Evolutionary conservation across 2,329 filamentous ascomycete species (phyloP).

Genomic region (Cryphonectria japonica): DNA sequence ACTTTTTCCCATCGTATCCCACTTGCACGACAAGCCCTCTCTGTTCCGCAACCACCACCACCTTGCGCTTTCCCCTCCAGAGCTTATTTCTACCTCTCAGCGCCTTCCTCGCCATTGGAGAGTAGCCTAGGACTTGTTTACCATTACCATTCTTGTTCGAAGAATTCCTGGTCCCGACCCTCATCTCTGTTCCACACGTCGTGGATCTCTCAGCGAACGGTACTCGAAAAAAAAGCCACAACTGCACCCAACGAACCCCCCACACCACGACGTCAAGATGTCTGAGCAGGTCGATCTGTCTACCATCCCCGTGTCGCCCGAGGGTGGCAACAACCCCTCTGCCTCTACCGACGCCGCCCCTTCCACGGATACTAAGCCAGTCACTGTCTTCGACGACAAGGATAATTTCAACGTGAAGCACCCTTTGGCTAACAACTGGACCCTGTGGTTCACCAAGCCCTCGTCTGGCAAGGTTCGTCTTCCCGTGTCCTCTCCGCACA

Average conservation of each 20-base stretch:
- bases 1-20: constrained; percentile 25
- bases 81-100: not conserved
- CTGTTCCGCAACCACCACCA: constrained; percentile 15
- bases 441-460: constrained; percentile 99
- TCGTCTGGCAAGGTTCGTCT: constrained; percentile 85
- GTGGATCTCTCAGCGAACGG: not conserved
- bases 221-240: not conserved
- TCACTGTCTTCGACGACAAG: constrained; percentile 97
- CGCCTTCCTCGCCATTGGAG: not conserved
- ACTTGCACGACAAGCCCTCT: constrained; percentile 20
- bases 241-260: constrained; percentile 10
- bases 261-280: constrained; percentile 38
- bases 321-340: constrained; percentile 60
- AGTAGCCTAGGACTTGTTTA: not conserved
- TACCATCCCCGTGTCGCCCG: constrained; percentile 69
- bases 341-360: constrained; percentile 50
- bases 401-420: constrained; percentile 99
- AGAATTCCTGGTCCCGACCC: not conserved
- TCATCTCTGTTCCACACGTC: not conserved
- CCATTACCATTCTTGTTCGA: not conserved
- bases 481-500: not conserved
- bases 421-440: constrained; percentile 96
- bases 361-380: constrained; percentile 60
- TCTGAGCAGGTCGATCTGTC: constrained; percentile 67
- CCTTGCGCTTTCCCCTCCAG: not conserved